Conservation (phyloP, 2,329 filamentous ascomycete genomes). For the Dendrostoma leiphaemia region DNA sequence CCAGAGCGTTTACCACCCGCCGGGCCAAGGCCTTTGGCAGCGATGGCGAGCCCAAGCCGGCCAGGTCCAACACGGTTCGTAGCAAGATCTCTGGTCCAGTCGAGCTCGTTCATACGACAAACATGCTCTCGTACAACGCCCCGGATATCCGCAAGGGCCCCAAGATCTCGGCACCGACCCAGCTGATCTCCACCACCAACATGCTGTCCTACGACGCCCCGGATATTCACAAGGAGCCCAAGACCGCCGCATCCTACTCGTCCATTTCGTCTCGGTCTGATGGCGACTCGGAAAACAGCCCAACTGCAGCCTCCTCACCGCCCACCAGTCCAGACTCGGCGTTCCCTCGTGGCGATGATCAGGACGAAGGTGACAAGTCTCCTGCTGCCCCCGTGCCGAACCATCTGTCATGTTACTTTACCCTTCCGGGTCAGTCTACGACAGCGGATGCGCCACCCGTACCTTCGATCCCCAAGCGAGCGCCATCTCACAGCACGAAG, state of each 20-base stretch:
- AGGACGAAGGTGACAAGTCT: conserved; percentile 32
- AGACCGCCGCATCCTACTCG: conserved; percentile 49
- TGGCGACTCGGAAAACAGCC: conserved; percentile 69
- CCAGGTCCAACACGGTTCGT: conserved; percentile 55
- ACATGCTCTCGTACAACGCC: conserved; percentile 93
- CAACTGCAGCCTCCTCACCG: conserved; percentile 56
- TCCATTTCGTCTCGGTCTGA: conserved; percentile 57
- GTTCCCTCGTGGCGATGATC: conserved; percentile 32
- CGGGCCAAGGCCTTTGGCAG: conserved; percentile 53
- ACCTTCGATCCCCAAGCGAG: conserved; percentile 65
- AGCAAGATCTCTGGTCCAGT: conserved; percentile 84
- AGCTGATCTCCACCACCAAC: conserved; percentile 91
- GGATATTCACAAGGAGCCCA: conserved; percentile 56
- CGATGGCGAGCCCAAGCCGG: conserved; percentile 36
- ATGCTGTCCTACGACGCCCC: conserved; percentile 94
- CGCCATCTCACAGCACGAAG: conserved; percentile 88
- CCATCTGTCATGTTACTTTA: conserved; percentile 67
- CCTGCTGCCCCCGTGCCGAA: conserved; percentile 59
- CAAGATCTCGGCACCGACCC: conserved; percentile 84
- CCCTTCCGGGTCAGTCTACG: conserved; percentile 42
- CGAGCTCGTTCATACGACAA: conserved; percentile 88
- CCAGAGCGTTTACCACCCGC: conserved; percentile 70
- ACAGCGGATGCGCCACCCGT: conserved; percentile 50
- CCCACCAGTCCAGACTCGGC: conserved; percentile 68
- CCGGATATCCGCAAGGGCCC: conserved; percentile 64